phyloP scores from a whole-genome alignment of 805 yeast genomes.

The Dipodascopsis tothii region DNA sequence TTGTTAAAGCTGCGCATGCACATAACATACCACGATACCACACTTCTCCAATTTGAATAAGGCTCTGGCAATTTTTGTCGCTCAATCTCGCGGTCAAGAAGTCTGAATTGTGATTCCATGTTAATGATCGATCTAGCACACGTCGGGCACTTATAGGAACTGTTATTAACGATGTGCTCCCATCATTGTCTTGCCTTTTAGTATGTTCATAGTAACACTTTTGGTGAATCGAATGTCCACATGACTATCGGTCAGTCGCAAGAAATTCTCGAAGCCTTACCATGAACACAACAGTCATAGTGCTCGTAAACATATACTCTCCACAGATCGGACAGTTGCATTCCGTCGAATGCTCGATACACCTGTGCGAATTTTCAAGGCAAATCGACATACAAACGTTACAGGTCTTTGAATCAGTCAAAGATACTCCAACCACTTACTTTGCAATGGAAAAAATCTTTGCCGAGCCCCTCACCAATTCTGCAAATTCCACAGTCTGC shows the following conservation, averaged over 20 bases:
- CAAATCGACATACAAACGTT: constrained; percentile 81
- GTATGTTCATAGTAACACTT: constrained; percentile 72
- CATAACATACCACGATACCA: constrained; percentile 46
- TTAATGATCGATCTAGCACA: constrained; percentile 78
- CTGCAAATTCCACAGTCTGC: constrained; percentile 90
- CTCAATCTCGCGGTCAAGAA: constrained; percentile 73
- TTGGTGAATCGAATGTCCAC: constrained; percentile 93
- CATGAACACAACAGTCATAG: constrained; percentile 81
- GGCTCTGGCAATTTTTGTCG: constrained; percentile 77
- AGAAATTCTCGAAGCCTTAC: not conserved
- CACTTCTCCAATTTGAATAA: constrained; percentile 64
- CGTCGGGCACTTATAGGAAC: constrained; percentile 83
- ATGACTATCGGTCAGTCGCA: constrained; percentile 30
- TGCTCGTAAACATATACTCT: constrained; percentile 80
- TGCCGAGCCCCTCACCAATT: constrained; percentile 77
- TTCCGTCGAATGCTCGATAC: constrained; percentile 81
- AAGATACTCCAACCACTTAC: constrained; percentile 6
- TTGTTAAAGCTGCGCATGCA: constrained; percentile 18
- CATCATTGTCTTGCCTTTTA: constrained; percentile 34
- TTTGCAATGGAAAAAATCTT: constrained; percentile 86
- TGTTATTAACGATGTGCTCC: too few species aligned
- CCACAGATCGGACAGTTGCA: constrained; percentile 90
- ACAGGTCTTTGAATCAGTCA: constrained; percentile 43
- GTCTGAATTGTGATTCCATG: constrained; percentile 82
- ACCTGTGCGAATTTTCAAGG: constrained; percentile 66